Conservation (phyloP, 768 basidiomycete species). For the Termitomyces sp. region DNA sequence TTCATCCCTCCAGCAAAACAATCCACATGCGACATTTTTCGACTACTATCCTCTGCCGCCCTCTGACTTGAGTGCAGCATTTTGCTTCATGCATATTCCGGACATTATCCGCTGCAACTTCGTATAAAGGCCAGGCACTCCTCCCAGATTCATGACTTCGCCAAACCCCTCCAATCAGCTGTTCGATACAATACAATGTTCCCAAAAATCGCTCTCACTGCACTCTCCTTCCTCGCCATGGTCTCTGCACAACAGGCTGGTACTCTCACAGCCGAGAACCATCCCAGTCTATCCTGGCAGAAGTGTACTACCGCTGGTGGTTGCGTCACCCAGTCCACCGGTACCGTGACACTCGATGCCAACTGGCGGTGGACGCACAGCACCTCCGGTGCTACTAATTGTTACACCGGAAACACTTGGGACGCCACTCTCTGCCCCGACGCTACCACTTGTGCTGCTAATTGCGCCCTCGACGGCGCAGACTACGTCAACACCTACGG, state of each 20-base stretch:
- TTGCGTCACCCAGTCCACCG: conserved; percentile 32
- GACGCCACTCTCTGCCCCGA: no score
- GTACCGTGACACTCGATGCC: conserved; percentile 44
- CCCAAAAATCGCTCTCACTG: conserved; percentile 32
- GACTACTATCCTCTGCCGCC: no score
- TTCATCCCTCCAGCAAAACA: no score
- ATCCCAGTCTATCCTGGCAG: conserved; percentile 16
- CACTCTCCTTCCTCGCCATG: conserved; percentile 28
- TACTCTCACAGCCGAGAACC: no score
- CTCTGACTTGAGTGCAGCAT: no score
- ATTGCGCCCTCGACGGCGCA: background rate
- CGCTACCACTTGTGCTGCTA: background rate
- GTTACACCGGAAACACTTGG: conserved; percentile 40
- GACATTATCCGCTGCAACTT: no score
- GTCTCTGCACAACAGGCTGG: conserved; percentile 25
- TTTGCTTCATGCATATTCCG: no score
- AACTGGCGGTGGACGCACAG: conserved; percentile 56
- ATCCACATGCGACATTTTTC: no score
- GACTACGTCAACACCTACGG: background rate
- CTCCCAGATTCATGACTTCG: no score
- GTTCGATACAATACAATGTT: conserved; percentile 27
- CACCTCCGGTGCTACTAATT: conserved; percentile 32
- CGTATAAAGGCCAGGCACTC: no score
- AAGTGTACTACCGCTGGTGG: conserved; percentile 45
- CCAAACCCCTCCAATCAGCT: no score